Percentiles rank a stretch among this genome's conserved stretches.
These are phyloP conservation scores for Raffaelea arxii DNA, from an alignment of 2,329 filamentous ascomycete genomes.

Conservation along the genomic window DNA sequence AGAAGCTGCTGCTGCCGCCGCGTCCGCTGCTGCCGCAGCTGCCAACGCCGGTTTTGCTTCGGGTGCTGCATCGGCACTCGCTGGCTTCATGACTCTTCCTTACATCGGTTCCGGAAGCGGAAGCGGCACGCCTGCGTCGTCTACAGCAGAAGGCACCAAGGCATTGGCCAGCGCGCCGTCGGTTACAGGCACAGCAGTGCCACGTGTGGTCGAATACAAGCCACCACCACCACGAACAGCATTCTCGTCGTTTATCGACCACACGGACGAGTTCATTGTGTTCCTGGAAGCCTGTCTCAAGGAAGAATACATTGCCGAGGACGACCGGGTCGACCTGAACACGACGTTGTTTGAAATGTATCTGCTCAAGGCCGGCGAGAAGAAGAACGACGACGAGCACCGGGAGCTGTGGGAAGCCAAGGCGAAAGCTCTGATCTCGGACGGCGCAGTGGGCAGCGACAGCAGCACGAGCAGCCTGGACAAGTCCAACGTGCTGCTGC, in stretches of 20 bases:
- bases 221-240: conserved; percentile 77
- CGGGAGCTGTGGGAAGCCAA: conserved; percentile 80
- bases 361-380: conserved; percentile 72
- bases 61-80: conserved; percentile 54
- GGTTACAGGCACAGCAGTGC: background rate
- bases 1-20: conserved; percentile 25
- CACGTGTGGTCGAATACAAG: too few relatives aligned
- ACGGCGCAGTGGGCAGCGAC: conserved; percentile 28
- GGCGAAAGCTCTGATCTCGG: conserved; percentile 69
- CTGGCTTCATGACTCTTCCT: conserved; percentile 64
- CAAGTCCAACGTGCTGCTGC: conserved; percentile 83
- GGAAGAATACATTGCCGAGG: conserved; percentile 58
- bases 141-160: background rate
- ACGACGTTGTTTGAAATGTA: conserved; percentile 99
- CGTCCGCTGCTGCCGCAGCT: conserved; percentile 9
- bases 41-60: conserved; percentile 34
- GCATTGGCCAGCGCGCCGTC: background rate
- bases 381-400: conserved; percentile 51
- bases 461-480: conserved; percentile 72
- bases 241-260: conserved; percentile 94
- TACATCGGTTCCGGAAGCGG: conserved; percentile 61
- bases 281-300: conserved; percentile 85
- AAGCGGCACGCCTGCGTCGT: conserved; percentile 29
- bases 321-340: conserved; percentile 77
- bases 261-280: conserved; percentile 79